These are phyloP conservation scores for Deuterostichococcus epilithicus DNA, from an alignment of 139 green algal genomes.

Conservation along the genomic window DNA sequence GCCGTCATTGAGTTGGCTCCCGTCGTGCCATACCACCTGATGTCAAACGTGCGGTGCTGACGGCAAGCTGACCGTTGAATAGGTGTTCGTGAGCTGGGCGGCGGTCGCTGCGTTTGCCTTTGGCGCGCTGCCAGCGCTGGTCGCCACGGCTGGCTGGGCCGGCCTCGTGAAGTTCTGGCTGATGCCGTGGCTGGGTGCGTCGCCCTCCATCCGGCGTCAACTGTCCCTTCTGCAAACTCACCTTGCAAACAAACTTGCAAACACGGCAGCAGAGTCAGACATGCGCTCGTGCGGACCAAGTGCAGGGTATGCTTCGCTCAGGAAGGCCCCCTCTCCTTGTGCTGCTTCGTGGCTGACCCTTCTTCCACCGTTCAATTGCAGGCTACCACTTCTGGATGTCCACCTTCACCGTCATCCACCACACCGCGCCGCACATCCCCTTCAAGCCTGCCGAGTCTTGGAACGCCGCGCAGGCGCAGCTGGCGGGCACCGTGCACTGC, in stretches of 20 bases:
- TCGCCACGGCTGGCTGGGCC: slow-evolving; percentile 59
- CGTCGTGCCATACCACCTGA: neutral
- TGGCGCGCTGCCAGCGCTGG: slow-evolving; percentile 65
- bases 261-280: too few species aligned
- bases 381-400: slow-evolving; percentile 99
- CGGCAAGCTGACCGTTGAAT: neutral
- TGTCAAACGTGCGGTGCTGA: neutral
- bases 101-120: slow-evolving; percentile 66
- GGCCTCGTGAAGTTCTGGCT: slow-evolving; percentile 94
- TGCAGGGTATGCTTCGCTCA: too few species aligned
- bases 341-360: neutral
- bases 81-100: slow-evolving; percentile 69
- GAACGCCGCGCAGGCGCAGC: slow-evolving; percentile 89
- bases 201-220: too few species aligned
- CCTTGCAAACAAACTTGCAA: too few species aligned
- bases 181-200: slow-evolving; percentile 87
- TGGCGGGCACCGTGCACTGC: slow-evolving; percentile 94
- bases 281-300: too few species aligned
- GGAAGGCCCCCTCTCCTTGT: too few species aligned
- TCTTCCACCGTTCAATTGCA: neutral
- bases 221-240: too few species aligned
- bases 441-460: slow-evolving; percentile 89
- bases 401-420: slow-evolving; percentile 97
- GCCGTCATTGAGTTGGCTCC: neutral
- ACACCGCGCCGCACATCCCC: slow-evolving; percentile 97